Conservation (phyloP, 805 yeast genomes). For the Kazachstania kunashirensis region DNA sequence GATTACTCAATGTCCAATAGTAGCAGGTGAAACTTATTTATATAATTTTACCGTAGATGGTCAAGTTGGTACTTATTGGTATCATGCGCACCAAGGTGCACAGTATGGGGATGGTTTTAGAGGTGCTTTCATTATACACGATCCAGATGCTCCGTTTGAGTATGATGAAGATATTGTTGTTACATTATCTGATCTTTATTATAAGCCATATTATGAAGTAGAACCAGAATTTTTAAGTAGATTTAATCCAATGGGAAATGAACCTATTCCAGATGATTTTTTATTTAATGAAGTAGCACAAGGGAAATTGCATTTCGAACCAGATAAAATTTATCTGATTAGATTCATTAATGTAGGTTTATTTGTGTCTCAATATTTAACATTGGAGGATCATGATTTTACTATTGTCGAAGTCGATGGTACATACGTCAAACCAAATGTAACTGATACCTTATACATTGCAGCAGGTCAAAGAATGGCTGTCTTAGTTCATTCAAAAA, state of each 20-base stretch:
- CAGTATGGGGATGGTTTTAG: slow-evolving; percentile 75
- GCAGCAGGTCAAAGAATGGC: slow-evolving; percentile 79
- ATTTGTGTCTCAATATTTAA: slow-evolving; percentile 63
- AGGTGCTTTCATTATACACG: slow-evolving; percentile 59
- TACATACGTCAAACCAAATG: slow-evolving; percentile 48
- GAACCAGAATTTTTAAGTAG: slow-evolving; percentile 43
- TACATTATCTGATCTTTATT: slow-evolving; percentile 57
- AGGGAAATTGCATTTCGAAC: slow-evolving; percentile 44
- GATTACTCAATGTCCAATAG: slow-evolving; percentile 74
- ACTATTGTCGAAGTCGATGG: slow-evolving; percentile 72
- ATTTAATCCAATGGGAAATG: slow-evolving; percentile 78
- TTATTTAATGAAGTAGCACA: slow-evolving; percentile 58
- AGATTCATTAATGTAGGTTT: slow-evolving; percentile 60
- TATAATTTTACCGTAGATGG: slow-evolving; percentile 61
- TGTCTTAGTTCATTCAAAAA: slow-evolving; percentile 52
- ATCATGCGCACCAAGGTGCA: slow-evolving; percentile 68
- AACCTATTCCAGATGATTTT: slow-evolving; percentile 63
- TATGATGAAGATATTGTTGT: slow-evolving; percentile 55
- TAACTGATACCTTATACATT: slow-evolving; percentile 46
- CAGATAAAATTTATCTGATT: slow-evolving; percentile 52
- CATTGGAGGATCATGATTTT: slow-evolving; percentile 61
- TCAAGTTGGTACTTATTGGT: slow-evolving; percentile 77
- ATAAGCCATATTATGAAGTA: slow-evolving; percentile 40
- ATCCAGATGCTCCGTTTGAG: slow-evolving; percentile 42
- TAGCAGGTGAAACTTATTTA: slow-evolving; percentile 53